These are phyloP conservation scores for Meyerozyma guilliermondii DNA, from an alignment of 1,139 yeast genomes.

Conservation along the genomic window DNA sequence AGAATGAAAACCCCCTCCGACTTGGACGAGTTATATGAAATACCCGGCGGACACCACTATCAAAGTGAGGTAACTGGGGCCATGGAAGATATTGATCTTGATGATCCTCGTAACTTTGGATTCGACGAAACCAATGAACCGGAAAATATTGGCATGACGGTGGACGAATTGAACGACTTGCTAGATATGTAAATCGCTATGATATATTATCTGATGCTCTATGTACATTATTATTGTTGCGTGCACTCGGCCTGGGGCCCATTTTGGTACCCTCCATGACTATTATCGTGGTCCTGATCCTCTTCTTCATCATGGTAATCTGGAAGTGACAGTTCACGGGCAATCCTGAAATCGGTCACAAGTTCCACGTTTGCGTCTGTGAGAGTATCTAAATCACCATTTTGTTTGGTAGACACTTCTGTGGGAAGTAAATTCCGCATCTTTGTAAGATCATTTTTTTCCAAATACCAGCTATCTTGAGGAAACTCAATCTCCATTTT, in stretches of 20 bases:
- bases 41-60: neutral
- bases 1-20: neutral
- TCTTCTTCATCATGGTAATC: conserved; percentile 25
- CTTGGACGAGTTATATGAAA: neutral
- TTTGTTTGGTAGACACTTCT: conserved; percentile 19
- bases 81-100: conserved; percentile 8
- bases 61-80: conserved; percentile 4
- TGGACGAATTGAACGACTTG: conserved; percentile 32
- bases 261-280: conserved; percentile 7
- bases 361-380: conserved; percentile 38
- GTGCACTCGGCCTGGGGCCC: conserved; percentile 36
- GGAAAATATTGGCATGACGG: conserved; percentile 25
- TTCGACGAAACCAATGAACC: conserved; percentile 13
- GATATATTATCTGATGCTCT: conserved; percentile 3
- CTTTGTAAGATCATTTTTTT: conserved; percentile 52
- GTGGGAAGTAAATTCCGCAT: conserved; percentile 54
- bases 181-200: conserved; percentile 23
- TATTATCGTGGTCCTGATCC: conserved; percentile 12
- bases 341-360: conserved; percentile 36
- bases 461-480: conserved; percentile 71
- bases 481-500: conserved; percentile 78
- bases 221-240: conserved; percentile 25
- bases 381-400: conserved; percentile 14
- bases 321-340: conserved; percentile 28
- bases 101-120: conserved; percentile 6